These are phyloP conservation scores for Termitomyces sp. DNA, from an alignment of 768 basidiomycete species.

Conservation along the genomic window DNA sequence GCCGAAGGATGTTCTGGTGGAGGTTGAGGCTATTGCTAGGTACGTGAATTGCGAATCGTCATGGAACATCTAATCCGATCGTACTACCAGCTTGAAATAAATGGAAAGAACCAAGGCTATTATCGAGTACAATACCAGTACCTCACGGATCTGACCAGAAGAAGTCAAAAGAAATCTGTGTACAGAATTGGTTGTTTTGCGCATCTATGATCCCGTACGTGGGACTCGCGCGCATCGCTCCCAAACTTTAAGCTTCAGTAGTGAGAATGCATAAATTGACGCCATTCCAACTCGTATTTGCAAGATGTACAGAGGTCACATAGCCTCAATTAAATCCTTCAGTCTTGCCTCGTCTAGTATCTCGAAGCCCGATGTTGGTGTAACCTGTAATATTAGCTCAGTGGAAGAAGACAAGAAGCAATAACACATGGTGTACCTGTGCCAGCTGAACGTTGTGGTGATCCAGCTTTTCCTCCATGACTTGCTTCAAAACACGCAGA, in stretches of 20 bases:
- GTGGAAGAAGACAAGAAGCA: not conserved
- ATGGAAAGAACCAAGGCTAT: not conserved
- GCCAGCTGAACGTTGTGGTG: conserved; percentile 98
- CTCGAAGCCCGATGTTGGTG: conserved; percentile 77
- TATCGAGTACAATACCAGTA: not conserved
- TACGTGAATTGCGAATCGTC: conserved; percentile 28
- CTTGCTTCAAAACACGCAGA: conserved; percentile 91
- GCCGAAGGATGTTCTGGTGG: conserved; percentile 89
- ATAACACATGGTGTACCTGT: conserved; percentile 56
- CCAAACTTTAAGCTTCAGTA: not conserved
- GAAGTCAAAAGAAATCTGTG: conserved; percentile 14
- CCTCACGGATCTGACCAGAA: conserved; percentile 5
- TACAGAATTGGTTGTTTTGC: not conserved
- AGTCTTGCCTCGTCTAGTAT: conserved; percentile 80
- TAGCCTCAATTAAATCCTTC: conserved; percentile 82
- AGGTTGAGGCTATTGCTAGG: conserved; percentile 90
- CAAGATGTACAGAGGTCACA: conserved; percentile 43
- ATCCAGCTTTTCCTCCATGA: conserved; percentile 99
- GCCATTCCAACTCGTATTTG: conserved; percentile 4
- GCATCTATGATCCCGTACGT: not conserved
- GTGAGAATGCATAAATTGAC: conserved; percentile 3
- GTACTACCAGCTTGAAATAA: conserved; percentile 32
- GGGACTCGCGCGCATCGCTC: not conserved
- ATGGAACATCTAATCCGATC: conserved; percentile 2
- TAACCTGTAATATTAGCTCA: conserved; percentile 55